phyloP scores from a whole-genome alignment of 2,329 filamentous ascomycete genomes.

The Talaromyces sp. region DNA sequence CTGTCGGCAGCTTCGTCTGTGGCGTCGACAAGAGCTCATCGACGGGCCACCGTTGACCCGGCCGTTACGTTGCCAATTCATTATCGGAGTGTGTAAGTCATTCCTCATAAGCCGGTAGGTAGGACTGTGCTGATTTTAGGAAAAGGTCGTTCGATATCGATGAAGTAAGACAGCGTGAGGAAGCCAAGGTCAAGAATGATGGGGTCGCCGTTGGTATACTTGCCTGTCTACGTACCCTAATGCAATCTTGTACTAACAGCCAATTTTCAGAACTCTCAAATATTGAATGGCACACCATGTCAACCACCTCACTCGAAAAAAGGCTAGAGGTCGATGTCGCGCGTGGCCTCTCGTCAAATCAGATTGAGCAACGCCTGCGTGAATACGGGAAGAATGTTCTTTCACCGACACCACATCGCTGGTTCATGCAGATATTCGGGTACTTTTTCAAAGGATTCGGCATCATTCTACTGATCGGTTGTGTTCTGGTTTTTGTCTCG shows the following conservation, averaged over 20 bases:
- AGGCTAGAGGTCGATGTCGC: constrained; percentile 56
- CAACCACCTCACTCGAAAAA: constrained; percentile 55
- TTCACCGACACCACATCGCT: constrained; percentile 61
- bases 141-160: constrained; percentile 54
- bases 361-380: constrained; percentile 52
- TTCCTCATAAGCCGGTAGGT: background rate
- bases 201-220: constrained; percentile 43
- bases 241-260: background rate
- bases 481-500: constrained; percentile 69
- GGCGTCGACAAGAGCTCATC: constrained; percentile 17
- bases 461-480: constrained; percentile 63
- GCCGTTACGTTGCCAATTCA: constrained; percentile 28
- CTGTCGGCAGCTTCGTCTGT: constrained; percentile 15
- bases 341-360: constrained; percentile 58
- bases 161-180: constrained; percentile 50
- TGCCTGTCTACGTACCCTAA: background rate
- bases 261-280: constrained; percentile 51
- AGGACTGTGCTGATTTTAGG: background rate
- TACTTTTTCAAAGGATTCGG: constrained; percentile 80
- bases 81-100: constrained; percentile 30
- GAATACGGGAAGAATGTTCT: constrained; percentile 66
- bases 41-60: constrained; percentile 24
- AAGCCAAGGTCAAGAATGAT: constrained; percentile 42
- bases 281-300: constrained; percentile 65
- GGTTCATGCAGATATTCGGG: constrained; percentile 55